Conservation (phyloP, 2,329 filamentous ascomycete genomes). For the Epichloe baconii region DNA sequence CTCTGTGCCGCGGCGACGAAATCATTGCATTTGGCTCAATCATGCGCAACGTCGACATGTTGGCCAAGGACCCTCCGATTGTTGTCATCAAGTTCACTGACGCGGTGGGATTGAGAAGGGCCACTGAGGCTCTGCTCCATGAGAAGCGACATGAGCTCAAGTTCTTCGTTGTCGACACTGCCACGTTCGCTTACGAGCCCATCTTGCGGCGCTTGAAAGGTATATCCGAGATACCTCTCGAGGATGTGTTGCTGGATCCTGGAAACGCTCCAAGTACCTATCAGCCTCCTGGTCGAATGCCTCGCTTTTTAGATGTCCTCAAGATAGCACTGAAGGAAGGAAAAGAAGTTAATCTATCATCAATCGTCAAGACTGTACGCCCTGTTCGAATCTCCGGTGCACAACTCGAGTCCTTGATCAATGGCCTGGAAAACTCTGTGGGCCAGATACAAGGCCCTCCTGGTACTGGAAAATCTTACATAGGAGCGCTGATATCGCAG, state of each 20-base stretch:
- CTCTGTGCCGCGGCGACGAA: constrained; percentile 35
- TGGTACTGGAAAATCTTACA: constrained; percentile 64
- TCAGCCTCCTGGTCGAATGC: too few relatives aligned
- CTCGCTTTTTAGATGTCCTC: too few relatives aligned
- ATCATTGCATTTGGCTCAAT: constrained; percentile 49
- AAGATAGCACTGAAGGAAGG: too few relatives aligned
- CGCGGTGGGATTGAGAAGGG: constrained; percentile 28
- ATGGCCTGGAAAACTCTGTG: constrained; percentile 38
- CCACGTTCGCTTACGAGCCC: constrained; percentile 57
- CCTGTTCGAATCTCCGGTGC: constrained; percentile 17
- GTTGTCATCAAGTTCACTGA: constrained; percentile 40
- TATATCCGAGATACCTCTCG: constrained; percentile 41
- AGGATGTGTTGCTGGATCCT: constrained; percentile 33
- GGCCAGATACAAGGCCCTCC: constrained; percentile 62
- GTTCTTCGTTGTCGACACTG: constrained; percentile 49
- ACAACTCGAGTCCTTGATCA: constrained; percentile 42
- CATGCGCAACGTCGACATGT: constrained; percentile 33
- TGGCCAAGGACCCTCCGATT: constrained; percentile 30
- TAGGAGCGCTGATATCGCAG: constrained; percentile 51
- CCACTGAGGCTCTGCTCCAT: constrained; percentile 28
- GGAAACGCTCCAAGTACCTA: too few relatives aligned
- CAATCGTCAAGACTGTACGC: constrained; percentile 13
- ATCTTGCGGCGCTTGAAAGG: constrained; percentile 46
- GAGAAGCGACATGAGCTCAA: constrained; percentile 13
- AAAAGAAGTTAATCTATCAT: too few relatives aligned